These are phyloP conservation scores for Annulohypoxylon nitens DNA, from an alignment of 495 filamentous ascomycete genomes.

Conservation along the genomic window DNA sequence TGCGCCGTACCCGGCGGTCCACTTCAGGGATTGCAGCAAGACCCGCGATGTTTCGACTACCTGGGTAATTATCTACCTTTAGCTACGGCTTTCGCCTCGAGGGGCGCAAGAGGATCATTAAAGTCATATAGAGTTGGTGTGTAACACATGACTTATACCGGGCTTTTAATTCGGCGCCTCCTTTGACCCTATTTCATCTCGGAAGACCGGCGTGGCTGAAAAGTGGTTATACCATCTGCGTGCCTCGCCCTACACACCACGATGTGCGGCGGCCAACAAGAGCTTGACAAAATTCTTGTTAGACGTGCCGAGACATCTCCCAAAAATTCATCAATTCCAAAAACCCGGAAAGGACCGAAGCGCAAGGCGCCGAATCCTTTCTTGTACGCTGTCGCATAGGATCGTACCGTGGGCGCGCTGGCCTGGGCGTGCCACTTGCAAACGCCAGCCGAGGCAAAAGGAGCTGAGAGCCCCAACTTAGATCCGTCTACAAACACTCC, in stretches of 20 bases:
- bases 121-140: slow-evolving; percentile 21
- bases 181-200: slow-evolving; percentile 18
- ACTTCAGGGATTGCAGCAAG: slow-evolving; percentile 20
- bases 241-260: slow-evolving; percentile 32
- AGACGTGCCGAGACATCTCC: slow-evolving; percentile 31
- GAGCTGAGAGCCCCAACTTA: slow-evolving; percentile 45
- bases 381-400: slow-evolving; percentile 23
- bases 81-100: slow-evolving; percentile 9
- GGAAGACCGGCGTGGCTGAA: slow-evolving; percentile 36
- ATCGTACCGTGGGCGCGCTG: slow-evolving; percentile 7
- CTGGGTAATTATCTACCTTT: slow-evolving; percentile 1
- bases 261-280: slow-evolving; percentile 24
- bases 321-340: slow-evolving; percentile 15
- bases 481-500: slow-evolving; percentile 20
- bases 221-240: slow-evolving; percentile 13
- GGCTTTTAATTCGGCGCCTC: slow-evolving; percentile 21
- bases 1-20: slow-evolving; percentile 17
- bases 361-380: slow-evolving; percentile 36
- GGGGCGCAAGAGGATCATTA: slow-evolving; percentile 19
- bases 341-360: slow-evolving; percentile 43
- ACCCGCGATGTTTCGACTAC: slow-evolving; percentile 8
- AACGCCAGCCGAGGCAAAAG: slow-evolving; percentile 41
- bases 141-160: slow-evolving; percentile 15
- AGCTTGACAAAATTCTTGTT: slow-evolving; percentile 10
- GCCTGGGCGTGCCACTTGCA: slow-evolving; percentile 26